These are phyloP conservation scores for Aspergillus sergii DNA, from an alignment of 2,329 filamentous ascomycete species.

Conservation along the genomic window DNA sequence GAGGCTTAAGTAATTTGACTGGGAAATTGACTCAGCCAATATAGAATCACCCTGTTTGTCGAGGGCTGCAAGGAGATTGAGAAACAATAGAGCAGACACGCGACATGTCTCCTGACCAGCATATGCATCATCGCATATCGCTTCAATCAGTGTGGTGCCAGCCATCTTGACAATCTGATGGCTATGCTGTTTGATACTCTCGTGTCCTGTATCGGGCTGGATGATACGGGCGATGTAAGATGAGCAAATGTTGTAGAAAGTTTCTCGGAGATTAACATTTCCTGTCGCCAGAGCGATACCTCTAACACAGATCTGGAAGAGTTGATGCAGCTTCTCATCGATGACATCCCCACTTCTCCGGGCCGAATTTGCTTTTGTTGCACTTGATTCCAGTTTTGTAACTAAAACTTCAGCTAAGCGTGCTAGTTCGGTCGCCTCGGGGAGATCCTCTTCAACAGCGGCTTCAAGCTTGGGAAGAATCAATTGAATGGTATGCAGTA, in stretches of 20 bases:
- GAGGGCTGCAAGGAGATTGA: slow-evolving; percentile 75
- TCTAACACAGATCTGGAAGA: slow-evolving; percentile 84
- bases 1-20: slow-evolving; percentile 87
- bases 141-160: slow-evolving; percentile 79
- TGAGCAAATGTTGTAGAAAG: slow-evolving; percentile 91
- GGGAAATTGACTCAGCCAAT: slow-evolving; percentile 77
- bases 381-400: slow-evolving; percentile 42
- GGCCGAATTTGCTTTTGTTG: slow-evolving; percentile 43
- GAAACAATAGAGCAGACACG: slow-evolving; percentile 81
- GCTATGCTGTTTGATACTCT: slow-evolving; percentile 52
- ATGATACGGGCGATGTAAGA: slow-evolving; percentile 75
- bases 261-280: slow-evolving; percentile 71
- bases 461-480: slow-evolving; percentile 85
- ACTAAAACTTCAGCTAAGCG: slow-evolving; percentile 71
- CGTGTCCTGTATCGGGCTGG: slow-evolving; percentile 52
- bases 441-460: slow-evolving; percentile 68
- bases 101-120: slow-evolving; percentile 80
- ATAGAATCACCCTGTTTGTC: slow-evolving; percentile 71
- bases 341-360: slow-evolving; percentile 66
- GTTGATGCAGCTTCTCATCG: slow-evolving; percentile 84
- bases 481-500: slow-evolving; percentile 82
- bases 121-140: slow-evolving; percentile 91
- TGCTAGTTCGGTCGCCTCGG: slow-evolving; percentile 74
- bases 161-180: slow-evolving; percentile 75
- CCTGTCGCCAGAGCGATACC: slow-evolving; percentile 76